These are phyloP conservation scores for Aureobasidium uvarum DNA, from an alignment of 2,329 filamentous ascomycete species.

Conservation along the genomic window DNA sequence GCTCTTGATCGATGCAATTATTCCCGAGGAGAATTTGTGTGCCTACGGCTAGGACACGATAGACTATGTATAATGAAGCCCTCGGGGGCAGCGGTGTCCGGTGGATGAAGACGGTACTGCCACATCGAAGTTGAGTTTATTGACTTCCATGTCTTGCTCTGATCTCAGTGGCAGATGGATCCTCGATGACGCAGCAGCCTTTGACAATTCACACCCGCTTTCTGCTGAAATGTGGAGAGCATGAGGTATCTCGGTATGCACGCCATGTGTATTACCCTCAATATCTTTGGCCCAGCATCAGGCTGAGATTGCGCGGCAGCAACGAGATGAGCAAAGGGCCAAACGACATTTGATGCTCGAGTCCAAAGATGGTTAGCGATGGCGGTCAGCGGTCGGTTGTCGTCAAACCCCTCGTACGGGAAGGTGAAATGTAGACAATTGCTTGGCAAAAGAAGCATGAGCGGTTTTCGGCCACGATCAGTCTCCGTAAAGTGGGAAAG, in stretches of 20 bases:
- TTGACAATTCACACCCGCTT: slow-evolving; percentile 10
- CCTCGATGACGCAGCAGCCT: slow-evolving; percentile 12
- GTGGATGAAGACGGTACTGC: neutral
- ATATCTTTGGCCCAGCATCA: neutral
- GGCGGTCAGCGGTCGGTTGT: slow-evolving; percentile 4
- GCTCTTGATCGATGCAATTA: neutral
- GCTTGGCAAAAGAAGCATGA: slow-evolving; percentile 2
- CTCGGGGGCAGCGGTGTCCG: neutral
- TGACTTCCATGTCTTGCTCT: slow-evolving; percentile 3
- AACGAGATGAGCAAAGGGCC: neutral
- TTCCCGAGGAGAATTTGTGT: neutral
- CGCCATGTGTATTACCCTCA: neutral
- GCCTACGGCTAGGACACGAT: neutral
- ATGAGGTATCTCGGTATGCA: neutral
- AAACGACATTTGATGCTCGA: neutral
- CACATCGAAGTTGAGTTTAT: slow-evolving; percentile 10
- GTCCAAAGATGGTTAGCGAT: slow-evolving; percentile 8
- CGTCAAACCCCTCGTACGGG: slow-evolving; percentile 13
- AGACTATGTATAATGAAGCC: neutral
- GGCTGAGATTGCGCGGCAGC: neutral
- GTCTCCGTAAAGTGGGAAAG: slow-evolving; percentile 16
- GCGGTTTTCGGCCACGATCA: neutral
- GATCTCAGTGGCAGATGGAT: slow-evolving; percentile 6
- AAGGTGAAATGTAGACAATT: slow-evolving; percentile 7
- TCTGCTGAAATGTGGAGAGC: slow-evolving; percentile 8